Evolutionary conservation across 1,284 basidiomycete species (phyloP), one percentile per base, ranked within the genome.

Genomic region (Exobasidium cylindrosporum): DNA sequence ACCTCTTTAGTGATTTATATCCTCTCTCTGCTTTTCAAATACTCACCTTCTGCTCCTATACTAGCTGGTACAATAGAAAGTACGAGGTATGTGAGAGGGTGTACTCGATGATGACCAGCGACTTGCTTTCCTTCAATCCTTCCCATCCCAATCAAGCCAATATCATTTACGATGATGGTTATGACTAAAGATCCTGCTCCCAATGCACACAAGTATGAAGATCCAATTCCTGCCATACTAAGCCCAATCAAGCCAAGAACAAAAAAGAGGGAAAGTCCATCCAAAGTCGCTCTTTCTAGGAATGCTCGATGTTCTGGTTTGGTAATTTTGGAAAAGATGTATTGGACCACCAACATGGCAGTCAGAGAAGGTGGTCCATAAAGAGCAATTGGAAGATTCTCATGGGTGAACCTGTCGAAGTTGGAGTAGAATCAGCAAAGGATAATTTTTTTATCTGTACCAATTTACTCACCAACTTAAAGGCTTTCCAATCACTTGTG

Each of bases 301-400:
- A 73, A 78, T 4, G 77, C 73, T 28, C 69, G 60, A 50, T 72
- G 66, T 35, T 68, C 56, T 3, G 62, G 61, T 45, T 87, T 86
- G 7, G 85, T 60, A 40, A 83, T 75, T 0, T 86, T 79, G 61
- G 89, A 85, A 43, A 87, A 80, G 31, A 91, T 80, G 17, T 92
- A 81, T 45, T 88, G 81, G 0, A 87, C 85, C 13, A 83, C 83
- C 70, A 89, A 85, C 4, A 88, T 80, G 0, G 85, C 85, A 4
- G 85, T 69, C 5, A 78, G 14, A 14, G 70, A 87, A 0, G 90
- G 85, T 28, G 92, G 90, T 1, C 84, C 88, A 76, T 92, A 97
- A n/a, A 96, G 81, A 11, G 86, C 73, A 3, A 94, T 70, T 7
- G 87, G 86, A 3, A 87, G 85, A 66, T 86, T 85, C 68, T 92